Evolutionary conservation across 2,329 filamentous ascomycete genomes (phyloP), one percentile per base, ranked within the genome.

Genomic region (Pseudocercospora macadamiae): DNA sequence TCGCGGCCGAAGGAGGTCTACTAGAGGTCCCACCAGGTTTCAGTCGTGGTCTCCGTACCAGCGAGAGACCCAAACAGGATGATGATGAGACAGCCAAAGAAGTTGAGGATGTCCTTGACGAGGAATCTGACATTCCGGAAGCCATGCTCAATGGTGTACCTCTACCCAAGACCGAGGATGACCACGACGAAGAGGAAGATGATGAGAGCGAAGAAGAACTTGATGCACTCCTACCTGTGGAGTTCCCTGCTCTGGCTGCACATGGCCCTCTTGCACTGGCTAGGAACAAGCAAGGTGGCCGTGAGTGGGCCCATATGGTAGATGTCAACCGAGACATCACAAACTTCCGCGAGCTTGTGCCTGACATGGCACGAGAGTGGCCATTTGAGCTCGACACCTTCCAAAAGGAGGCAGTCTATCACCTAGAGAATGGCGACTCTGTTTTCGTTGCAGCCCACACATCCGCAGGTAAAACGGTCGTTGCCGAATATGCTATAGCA

Each of bases 401-500:
- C 77, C 95, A 99, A 72, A 99, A 99, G 72, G 95, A 99, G 77
- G 95, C 95, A 4, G 90, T 99, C 2, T 99, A 97, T 73, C 95
- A 97, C 76, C 85, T 99, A 2, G 95, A 99, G 73, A 92, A 89
- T 70, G 93, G 95, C 16, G 95, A 99, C 71, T 97, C 93, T 0
- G 95, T 99, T 23, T 99, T 99, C 69, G 95, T 99, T 51, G 95
- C 95, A 8, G 95, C 95, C 0, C 95, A 99, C 73, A 99, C 95
- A 0, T 99, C 95, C 30, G 95, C 95, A 19, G 95, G 95, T 57
- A 99, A 99, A 79, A 99, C 95, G 1, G 95, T 97, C 0, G 95
- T 99, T 12, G 95, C 95, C 25, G 95, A 99, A 73, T 99, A 99
- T 75, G 95, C 93, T 49, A 97, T 99, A 73, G 92, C 95, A 5